phyloP scores from a whole-genome alignment of 202 grass and related monocot genomes.

The Eragrostis tef region DNA sequence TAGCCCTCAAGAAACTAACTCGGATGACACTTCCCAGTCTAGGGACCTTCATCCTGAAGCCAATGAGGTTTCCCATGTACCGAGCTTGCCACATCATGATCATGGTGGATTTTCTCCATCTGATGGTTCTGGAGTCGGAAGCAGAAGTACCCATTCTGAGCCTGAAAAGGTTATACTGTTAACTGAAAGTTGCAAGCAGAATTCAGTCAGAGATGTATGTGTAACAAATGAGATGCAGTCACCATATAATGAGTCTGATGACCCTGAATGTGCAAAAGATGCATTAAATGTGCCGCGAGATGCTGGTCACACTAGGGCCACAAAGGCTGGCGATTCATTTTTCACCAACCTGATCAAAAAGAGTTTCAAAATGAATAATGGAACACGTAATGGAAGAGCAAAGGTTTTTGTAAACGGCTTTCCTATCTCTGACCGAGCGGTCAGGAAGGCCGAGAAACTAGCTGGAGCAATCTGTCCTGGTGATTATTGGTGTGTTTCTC shows the following conservation, averaged over 20 bases:
- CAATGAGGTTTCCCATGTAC: constrained; percentile 53
- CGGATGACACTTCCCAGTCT: constrained; percentile 45
- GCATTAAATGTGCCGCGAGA: constrained; percentile 46
- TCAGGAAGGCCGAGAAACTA: constrained; percentile 86
- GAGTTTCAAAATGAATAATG: constrained; percentile 72
- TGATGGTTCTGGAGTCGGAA: constrained; percentile 74
- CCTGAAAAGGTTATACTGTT: constrained; percentile 73
- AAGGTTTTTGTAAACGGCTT: constrained; percentile 83
- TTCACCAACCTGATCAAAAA: constrained; percentile 83
- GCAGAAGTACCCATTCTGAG: constrained; percentile 70
- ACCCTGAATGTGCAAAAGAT: constrained; percentile 55
- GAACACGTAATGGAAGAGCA: constrained; percentile 47
- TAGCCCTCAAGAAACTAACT: constrained; percentile 45
- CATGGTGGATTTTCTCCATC: constrained; percentile 59
- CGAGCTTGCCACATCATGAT: constrained; percentile 63
- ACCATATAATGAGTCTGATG: constrained; percentile 58
- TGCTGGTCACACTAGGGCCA: constrained; percentile 40
- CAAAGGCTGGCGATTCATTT: constrained; percentile 71
- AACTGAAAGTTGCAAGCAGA: constrained; percentile 76
- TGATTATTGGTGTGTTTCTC: constrained; percentile 79
- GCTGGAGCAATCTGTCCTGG: constrained; percentile 78
- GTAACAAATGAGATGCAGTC: constrained; percentile 69
- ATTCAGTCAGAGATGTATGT: constrained; percentile 70
- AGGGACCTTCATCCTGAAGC: constrained; percentile 54
- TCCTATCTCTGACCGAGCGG: constrained; percentile 62